Conservation (phyloP, 2,329 filamentous ascomycete genomes). For the Arthrinium phaeospermum region DNA sequence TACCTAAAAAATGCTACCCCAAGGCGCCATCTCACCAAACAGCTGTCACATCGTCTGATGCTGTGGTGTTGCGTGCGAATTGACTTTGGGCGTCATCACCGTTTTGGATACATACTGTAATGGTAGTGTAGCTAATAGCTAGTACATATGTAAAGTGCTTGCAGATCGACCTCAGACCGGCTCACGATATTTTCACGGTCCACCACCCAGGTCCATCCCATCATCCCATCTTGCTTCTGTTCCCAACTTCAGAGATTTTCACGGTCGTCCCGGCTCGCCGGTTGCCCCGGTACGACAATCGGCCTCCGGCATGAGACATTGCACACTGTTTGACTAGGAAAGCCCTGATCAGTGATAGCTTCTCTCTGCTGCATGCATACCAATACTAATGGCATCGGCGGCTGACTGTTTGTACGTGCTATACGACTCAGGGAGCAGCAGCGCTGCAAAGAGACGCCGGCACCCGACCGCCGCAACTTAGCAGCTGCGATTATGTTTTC, state of each 20-base stretch:
- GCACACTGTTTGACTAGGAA: background rate
- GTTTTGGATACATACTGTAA: background rate
- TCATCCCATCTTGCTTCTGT: slow-evolving; percentile 18
- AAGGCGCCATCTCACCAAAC: background rate
- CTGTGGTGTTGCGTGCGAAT: slow-evolving; percentile 5
- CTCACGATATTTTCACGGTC: background rate
- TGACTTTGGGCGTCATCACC: slow-evolving; percentile 8
- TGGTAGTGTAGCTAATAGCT: background rate
- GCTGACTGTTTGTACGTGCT: background rate
- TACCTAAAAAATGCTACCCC: background rate
- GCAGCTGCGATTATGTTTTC: background rate
- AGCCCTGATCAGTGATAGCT: background rate
- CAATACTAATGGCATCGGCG: background rate
- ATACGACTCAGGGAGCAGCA: background rate
- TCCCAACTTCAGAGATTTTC: slow-evolving; percentile 12
- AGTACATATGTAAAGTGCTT: slow-evolving; percentile 7
- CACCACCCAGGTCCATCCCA: slow-evolving; percentile 7
- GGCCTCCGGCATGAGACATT: slow-evolving; percentile 5
- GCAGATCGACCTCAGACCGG: background rate
- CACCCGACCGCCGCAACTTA: background rate
- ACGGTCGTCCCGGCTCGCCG: slow-evolving; percentile 12
- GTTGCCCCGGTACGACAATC: slow-evolving; percentile 12
- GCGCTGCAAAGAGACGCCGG: background rate
- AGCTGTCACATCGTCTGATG: slow-evolving; percentile 15
- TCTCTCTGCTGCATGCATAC: background rate